Conservation (phyloP, 805 yeast species). For the Isabelozyma gotoi region DNA sequence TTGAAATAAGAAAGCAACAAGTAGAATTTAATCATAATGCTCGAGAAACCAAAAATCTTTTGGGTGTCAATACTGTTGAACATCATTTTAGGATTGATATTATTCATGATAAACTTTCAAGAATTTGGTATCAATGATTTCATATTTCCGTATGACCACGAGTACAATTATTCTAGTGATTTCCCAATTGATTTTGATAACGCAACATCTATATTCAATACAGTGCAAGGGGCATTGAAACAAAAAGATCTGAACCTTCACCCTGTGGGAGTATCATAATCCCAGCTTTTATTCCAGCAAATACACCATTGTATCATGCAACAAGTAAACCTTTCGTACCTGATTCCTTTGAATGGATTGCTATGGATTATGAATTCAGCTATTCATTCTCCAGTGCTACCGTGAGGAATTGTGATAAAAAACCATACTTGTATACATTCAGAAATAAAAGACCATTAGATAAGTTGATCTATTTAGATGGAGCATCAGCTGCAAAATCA, state of each 20-base stretch:
- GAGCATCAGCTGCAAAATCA: conserved; percentile 67
- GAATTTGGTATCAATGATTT: too few species aligned
- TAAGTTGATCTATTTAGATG: conserved; percentile 54
- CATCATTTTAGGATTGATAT: too few species aligned
- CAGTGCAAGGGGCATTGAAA: too few species aligned
- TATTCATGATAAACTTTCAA: too few species aligned
- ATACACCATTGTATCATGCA: conserved; percentile 57
- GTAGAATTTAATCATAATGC: too few species aligned
- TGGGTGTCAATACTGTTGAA: too few species aligned
- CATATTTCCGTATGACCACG: too few species aligned
- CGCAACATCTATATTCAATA: too few species aligned
- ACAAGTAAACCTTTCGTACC: conserved; percentile 45
- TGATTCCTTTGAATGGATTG: conserved; percentile 56
- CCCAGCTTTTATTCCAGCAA: conserved; percentile 60
- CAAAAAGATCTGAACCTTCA: conserved; percentile 50
- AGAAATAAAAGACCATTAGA: conserved; percentile 46
- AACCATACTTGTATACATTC: conserved; percentile 43
- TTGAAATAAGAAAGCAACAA: too few species aligned
- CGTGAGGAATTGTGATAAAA: conserved; percentile 2
- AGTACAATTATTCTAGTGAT: too few species aligned
- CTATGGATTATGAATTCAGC: conserved; percentile 63
- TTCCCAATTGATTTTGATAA: too few species aligned
- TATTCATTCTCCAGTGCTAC: conserved; percentile 36
- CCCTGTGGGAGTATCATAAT: conserved; percentile 58
- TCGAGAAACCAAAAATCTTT: too few species aligned